Evolutionary conservation across 2,329 filamentous ascomycete species (phyloP), one percentile per base, ranked within the genome.

Genomic region (Ceratocystis colombiana): DNA sequence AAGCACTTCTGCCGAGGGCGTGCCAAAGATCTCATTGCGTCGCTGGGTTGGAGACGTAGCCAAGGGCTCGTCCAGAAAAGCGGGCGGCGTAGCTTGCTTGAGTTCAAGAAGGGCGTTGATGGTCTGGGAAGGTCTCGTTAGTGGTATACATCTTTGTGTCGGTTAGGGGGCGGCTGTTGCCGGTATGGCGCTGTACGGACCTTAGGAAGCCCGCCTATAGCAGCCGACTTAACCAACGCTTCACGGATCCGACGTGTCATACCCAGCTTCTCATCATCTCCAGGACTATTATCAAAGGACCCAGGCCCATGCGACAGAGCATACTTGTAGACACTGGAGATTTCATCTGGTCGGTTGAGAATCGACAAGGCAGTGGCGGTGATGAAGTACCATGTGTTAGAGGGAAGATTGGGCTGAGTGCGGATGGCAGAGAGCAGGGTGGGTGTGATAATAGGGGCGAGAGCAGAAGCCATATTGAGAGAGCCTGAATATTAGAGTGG

Each of bases 151-250:
- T 44, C 25, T 44, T 44, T 20, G 7, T 46, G 20, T 6, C 17
- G 59, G 22, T 8, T 37, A n/a, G 17, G 59, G 17, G 57, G 30
- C 12, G 10, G 28, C 10, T 44, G 37, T 33, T 44, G 46, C 15
- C 22, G n/a, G 37, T 44, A 1, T n/a, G 37, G n/a, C 12, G n/a
- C 4, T 45, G 28, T n/a, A 30, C 28, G 59, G 73, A 81, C 79
- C 76, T 79, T 82, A 6, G 80, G 80, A 61, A 82, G 70, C 0
- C 80, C 80, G 17, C 76, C 76, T 53, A 82, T 75, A 1, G 78
- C 76, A 12, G 77, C 75, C 6, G 75, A 74, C 70, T 82, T 82
- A 41, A 82, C 72, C 33, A 82, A 71, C 1, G 78, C 78, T 71
- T 83, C 80, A 25, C 80, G 73, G 68, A 80, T 76, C 55, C 78